Evolutionary conservation across 176 grass and related monocot species (phyloP).

Genomic region (Olyra latifolia): DNA sequence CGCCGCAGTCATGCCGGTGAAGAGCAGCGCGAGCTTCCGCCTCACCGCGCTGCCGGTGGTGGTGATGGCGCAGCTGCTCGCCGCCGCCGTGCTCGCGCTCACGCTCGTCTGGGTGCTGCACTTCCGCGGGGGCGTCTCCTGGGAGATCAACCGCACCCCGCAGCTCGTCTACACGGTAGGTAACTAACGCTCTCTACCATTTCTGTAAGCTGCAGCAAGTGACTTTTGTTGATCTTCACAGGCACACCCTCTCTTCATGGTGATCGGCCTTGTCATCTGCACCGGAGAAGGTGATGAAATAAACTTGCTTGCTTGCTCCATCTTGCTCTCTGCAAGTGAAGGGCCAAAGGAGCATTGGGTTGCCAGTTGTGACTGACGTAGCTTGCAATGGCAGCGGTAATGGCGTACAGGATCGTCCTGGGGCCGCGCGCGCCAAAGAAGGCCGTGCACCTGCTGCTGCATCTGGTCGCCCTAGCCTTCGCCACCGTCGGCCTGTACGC

Average conservation of each 20-base stretch:
- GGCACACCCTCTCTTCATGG: constrained; percentile 62
- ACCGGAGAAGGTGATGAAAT: constrained; percentile 46
- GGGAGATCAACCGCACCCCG: not conserved
- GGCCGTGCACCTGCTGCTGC: constrained; percentile 43
- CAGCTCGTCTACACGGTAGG: constrained; percentile 29
- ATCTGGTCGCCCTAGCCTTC: constrained; percentile 38
- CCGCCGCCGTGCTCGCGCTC: constrained; percentile 37
- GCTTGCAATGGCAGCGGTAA: constrained; percentile 35
- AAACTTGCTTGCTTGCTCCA: not conserved
- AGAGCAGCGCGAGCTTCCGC: constrained; percentile 47
- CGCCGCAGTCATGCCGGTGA: constrained; percentile 42
- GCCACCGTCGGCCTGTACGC: constrained; percentile 40
- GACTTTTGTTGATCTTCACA: too few species aligned
- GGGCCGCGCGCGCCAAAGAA: constrained; percentile 32
- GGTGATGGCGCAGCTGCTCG: constrained; percentile 38
- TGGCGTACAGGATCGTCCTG: constrained; percentile 49
- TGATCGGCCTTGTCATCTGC: constrained; percentile 52
- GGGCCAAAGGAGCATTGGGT: not conserved
- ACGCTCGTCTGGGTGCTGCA: constrained; percentile 52
- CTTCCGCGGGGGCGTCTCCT: constrained; percentile 38
- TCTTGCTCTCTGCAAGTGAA: not conserved
- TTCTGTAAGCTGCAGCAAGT: too few species aligned
- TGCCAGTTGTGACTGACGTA: not conserved
- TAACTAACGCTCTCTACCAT: too few species aligned
- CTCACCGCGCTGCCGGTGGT: constrained; percentile 32